These are phyloP conservation scores for Leccinum arenicola DNA, from an alignment of 768 basidiomycete species.

Conservation along the genomic window DNA sequence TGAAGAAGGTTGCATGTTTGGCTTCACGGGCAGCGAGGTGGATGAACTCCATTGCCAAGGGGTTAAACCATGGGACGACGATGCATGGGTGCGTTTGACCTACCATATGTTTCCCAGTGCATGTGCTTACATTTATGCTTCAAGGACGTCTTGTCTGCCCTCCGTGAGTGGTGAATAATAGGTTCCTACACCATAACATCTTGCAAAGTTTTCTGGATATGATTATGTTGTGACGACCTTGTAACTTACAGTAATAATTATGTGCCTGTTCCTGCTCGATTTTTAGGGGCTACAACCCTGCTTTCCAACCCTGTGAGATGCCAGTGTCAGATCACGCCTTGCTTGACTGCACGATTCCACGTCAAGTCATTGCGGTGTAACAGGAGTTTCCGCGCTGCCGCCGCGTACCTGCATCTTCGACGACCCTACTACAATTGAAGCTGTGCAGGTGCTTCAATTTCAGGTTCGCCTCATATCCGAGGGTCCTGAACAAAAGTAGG, in stretches of 20 bases:
- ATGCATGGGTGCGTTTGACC: slow-evolving; percentile 34
- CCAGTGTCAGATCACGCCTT: neutral
- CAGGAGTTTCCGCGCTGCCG: neutral
- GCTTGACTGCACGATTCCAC: neutral
- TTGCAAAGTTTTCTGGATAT: neutral
- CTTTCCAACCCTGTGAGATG: neutral
- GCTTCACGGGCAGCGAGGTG: neutral
- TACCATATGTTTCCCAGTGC: no score
- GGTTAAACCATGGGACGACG: slow-evolving; percentile 46
- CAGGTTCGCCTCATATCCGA: neutral
- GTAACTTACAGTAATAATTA: neutral
- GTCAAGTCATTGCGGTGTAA: neutral
- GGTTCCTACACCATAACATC: neutral
- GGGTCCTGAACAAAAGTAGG: neutral
- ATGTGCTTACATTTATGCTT: neutral
- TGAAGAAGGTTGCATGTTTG: neutral
- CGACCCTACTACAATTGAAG: neutral
- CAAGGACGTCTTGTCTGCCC: slow-evolving; percentile 18
- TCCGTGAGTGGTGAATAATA: neutral
- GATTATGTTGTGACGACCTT: neutral
- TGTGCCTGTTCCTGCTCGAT: neutral
- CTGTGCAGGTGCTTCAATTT: neutral
- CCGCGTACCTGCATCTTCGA: neutral
- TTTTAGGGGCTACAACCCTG: neutral
- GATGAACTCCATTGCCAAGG: neutral